Conservation (phyloP, 495 filamentous ascomycete genomes). For the Aspergillus incahuasiensis region DNA sequence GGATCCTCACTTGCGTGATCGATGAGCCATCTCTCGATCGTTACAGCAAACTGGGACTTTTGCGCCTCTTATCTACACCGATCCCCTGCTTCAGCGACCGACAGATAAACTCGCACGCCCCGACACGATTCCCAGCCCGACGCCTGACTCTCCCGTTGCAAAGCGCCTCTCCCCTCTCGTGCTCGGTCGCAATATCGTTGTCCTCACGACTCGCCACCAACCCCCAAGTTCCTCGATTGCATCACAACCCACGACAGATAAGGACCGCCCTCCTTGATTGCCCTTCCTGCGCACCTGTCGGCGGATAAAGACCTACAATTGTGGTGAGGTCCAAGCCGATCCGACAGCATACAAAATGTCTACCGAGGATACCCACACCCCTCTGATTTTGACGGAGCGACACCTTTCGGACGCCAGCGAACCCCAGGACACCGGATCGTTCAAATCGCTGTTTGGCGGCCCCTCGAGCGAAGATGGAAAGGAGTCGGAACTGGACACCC, state of each 20-base stretch:
- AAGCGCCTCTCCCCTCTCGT: not conserved
- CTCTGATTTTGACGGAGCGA: constrained; percentile 8
- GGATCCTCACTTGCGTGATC: constrained; percentile 19
- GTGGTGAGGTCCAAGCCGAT: not conserved
- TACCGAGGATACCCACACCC: not conserved
- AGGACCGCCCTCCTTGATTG: not conserved
- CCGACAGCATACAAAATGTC: constrained; percentile 3
- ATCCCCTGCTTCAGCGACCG: not conserved
- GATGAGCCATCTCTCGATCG: constrained; percentile 6
- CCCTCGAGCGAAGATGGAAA: constrained; percentile 10
- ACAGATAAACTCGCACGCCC: not conserved
- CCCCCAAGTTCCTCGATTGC: not conserved
- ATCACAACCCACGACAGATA: not conserved
- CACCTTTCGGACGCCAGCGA: not conserved
- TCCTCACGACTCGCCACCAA: constrained; percentile 1
- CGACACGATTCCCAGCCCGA: no score
- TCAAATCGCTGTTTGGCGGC: constrained; percentile 24
- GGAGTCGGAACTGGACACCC: constrained; percentile 22
- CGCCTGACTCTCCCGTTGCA: constrained; percentile 1
- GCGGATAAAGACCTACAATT: not conserved
- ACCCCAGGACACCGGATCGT: constrained; percentile 7
- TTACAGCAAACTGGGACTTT: constrained; percentile 3
- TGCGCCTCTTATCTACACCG: not conserved
- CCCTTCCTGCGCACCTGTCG: not conserved
- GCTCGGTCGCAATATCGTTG: not conserved